Evolutionary conservation across 1,139 yeast genomes (phyloP).

Genomic region (Candida sp.): DNA sequence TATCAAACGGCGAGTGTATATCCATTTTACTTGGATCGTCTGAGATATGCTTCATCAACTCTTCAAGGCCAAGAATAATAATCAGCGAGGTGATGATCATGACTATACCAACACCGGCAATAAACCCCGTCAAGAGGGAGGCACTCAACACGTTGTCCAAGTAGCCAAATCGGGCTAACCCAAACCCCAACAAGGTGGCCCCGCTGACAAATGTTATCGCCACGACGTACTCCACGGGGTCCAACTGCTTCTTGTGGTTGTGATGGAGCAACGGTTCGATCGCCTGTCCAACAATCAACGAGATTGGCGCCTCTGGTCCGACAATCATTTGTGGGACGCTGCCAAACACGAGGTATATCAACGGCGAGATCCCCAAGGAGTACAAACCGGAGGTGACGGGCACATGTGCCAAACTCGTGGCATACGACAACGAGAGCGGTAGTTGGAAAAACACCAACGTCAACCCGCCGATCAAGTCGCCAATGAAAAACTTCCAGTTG

Average conservation of each 20-base stretch:
- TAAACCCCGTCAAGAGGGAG: constrained; percentile 85
- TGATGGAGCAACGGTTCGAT: constrained; percentile 72
- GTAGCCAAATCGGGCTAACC: constrained; percentile 85
- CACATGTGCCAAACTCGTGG: constrained; percentile 89
- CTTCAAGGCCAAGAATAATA: constrained; percentile 70
- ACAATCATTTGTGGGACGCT: constrained; percentile 97
- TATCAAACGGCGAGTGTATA: constrained; percentile 79
- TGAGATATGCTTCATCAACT: constrained; percentile 33
- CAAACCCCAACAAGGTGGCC: constrained; percentile 72
- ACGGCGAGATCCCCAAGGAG: constrained; percentile 83
- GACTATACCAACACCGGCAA: constrained; percentile 91
- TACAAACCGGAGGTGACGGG: constrained; percentile 87
- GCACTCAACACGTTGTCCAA: constrained; percentile 87
- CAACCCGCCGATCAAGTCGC: constrained; percentile 85
- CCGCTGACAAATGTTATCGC: constrained; percentile 83
- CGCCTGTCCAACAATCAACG: constrained; percentile 90
- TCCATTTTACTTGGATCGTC: constrained; percentile 49
- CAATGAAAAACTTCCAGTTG: constrained; percentile 51
- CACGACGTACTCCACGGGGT: constrained; percentile 71
- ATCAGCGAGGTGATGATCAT: constrained; percentile 83
- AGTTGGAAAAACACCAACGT: constrained; percentile 92
- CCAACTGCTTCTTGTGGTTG: constrained; percentile 40
- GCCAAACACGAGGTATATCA: constrained; percentile 82
- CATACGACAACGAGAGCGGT: constrained; percentile 88
- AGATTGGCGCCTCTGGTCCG: constrained; percentile 96